phyloP scores from a whole-genome alignment of 169 alveolate genomes.

The Cryptosporidium ubiquitum region DNA sequence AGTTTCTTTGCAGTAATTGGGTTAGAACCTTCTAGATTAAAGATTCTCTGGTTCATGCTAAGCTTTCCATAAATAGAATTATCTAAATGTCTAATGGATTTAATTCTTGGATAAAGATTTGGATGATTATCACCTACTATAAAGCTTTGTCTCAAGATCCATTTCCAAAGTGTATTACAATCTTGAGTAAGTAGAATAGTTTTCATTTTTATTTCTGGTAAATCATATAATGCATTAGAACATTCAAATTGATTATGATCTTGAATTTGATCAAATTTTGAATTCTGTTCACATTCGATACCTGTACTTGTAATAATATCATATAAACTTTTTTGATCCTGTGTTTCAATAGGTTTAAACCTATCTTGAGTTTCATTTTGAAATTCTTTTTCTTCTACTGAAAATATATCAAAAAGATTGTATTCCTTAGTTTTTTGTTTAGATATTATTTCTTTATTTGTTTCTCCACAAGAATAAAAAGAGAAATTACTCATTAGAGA shows the following conservation, averaged over 20 bases:
- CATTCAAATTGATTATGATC: background rate
- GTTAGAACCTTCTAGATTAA: conserved; percentile 79
- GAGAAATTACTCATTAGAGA: conserved; percentile 60
- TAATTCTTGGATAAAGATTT: background rate
- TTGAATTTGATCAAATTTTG: background rate
- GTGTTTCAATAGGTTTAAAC: background rate
- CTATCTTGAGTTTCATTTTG: background rate
- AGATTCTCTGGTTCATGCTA: conserved; percentile 75
- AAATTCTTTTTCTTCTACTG: background rate
- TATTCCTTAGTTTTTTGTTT: background rate
- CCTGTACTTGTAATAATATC: conserved; percentile 47
- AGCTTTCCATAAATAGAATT: conserved; percentile 59
- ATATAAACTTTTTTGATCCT: background rate
- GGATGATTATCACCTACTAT: background rate
- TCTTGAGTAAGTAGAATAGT: conserved; percentile 32
- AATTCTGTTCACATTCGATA: background rate
- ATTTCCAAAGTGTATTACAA: conserved; percentile 45
- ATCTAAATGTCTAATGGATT: conserved; percentile 39
- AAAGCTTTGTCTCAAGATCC: conserved; percentile 50
- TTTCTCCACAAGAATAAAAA: conserved; percentile 32
- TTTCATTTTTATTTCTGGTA: conserved; percentile 35
- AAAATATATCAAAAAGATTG: conserved; percentile 8
- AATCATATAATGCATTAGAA: background rate
- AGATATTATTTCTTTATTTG: background rate
- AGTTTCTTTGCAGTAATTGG: conserved; percentile 76